Evolutionary conservation across 768 basidiomycete species (phyloP).

Genomic region (Podaxis pistillaris): DNA sequence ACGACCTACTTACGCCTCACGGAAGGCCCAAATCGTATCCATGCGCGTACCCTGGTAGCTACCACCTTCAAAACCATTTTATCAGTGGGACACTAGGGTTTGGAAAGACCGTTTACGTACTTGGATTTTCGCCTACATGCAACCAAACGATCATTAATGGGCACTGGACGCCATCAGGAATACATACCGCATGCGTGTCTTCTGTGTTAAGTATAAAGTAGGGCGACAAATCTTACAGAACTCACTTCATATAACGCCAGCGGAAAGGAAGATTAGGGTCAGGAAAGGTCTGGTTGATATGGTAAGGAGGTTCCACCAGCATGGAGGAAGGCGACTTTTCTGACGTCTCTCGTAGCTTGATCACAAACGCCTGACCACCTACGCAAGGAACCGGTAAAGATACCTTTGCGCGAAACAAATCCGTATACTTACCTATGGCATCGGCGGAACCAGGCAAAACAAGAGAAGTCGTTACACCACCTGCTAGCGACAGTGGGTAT

Average conservation of each 20-base stretch:
- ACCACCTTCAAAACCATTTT: constrained; percentile 22
- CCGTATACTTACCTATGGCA: constrained; percentile 48
- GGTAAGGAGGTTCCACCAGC: constrained; percentile 74
- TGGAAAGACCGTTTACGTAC: constrained; percentile 28
- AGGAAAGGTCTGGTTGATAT: constrained; percentile 49
- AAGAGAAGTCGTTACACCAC: constrained; percentile 77
- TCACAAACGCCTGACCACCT: constrained; percentile 75
- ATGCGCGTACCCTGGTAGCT: constrained; percentile 54
- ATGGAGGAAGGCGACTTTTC: constrained; percentile 73
- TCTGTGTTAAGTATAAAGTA: neutral
- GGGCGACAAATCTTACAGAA: neutral
- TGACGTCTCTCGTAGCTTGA: constrained; percentile 73
- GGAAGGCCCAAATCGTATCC: constrained; percentile 69
- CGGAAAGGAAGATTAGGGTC: constrained; percentile 46
- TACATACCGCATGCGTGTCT: constrained; percentile 59
- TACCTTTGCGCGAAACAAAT: neutral
- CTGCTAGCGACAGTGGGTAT: constrained; percentile 66
- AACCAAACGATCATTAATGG: neutral
- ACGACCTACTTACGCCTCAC: constrained; percentile 48
- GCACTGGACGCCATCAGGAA: neutral
- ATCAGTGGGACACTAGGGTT: neutral
- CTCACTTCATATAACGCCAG: constrained; percentile 80
- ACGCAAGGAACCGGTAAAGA: neutral
- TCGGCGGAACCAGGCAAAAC: constrained; percentile 73
- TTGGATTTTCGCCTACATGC: constrained; percentile 51